A percentile compares a stretch with the other conserved stretches of the same genome.
Evolutionary conservation across 371 early-diverging fungal genomes (phyloP).

Genomic region (Syncephalastrum monosporum): DNA sequence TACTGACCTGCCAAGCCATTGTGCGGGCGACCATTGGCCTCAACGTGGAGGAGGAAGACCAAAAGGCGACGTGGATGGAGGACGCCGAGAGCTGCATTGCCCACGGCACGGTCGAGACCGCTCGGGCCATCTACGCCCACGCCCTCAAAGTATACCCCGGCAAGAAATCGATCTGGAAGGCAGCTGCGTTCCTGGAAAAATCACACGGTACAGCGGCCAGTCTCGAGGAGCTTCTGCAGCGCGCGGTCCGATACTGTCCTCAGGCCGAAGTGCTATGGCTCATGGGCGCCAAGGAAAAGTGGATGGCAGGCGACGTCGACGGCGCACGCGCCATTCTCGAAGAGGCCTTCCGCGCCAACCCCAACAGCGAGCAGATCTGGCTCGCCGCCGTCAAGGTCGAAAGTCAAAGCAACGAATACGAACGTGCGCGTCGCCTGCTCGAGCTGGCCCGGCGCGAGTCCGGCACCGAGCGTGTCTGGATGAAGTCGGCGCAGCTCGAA

Average conservation of each 20-base stretch:
- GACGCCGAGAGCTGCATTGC: constrained; percentile 82
- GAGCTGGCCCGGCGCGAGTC: constrained; percentile 74
- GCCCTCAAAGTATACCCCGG: constrained; percentile 79
- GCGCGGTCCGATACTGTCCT: constrained; percentile 89
- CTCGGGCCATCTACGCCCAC: constrained; percentile 87
- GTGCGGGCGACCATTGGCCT: constrained; percentile 77
- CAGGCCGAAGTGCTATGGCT: constrained; percentile 94
- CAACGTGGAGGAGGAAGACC: constrained; percentile 82
- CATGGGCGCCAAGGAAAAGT: constrained; percentile 95
- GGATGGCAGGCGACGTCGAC: constrained; percentile 86
- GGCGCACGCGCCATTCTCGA: constrained; percentile 84
- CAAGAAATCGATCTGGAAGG: constrained; percentile 82
- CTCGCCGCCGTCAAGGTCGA: constrained; percentile 96
- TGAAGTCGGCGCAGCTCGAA: constrained; percentile 91
- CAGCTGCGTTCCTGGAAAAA: constrained; percentile 89
- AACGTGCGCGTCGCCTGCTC: constrained; percentile 77
- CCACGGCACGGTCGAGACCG: constrained; percentile 71
- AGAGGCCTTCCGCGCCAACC: constrained; percentile 89
- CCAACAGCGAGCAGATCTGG: constrained; percentile 91
- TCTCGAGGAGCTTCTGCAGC: constrained; percentile 77
- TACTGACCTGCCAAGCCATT: constrained; percentile 82
- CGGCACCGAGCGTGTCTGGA: constrained; percentile 85
- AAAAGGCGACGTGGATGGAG: constrained; percentile 82
- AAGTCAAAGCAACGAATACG: constrained; percentile 81
- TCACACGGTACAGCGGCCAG: constrained; percentile 78